Conservation (phyloP, 495 filamentous ascomycete genomes). For the Penicillium chermesinum region DNA sequence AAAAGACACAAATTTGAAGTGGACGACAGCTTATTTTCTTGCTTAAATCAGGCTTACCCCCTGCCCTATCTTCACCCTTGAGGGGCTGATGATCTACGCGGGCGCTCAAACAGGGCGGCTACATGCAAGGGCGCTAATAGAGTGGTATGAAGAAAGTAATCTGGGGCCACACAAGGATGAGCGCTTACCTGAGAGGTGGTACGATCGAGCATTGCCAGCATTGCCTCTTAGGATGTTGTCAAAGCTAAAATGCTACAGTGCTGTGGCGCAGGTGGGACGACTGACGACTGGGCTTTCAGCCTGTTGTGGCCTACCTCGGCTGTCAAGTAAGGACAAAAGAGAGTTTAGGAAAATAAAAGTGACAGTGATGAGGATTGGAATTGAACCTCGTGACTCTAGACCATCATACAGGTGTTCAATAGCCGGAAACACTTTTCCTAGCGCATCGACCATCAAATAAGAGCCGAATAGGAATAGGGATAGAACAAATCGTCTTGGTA, state of each 20-base stretch:
- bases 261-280: background rate
- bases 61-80: slow-evolving; percentile 3
- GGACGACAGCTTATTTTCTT: background rate
- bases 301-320: background rate
- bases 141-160: too few species aligned
- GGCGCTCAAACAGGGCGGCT: slow-evolving; percentile 4
- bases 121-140: slow-evolving; percentile 13
- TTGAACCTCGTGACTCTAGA: slow-evolving; percentile 13
- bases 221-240: too few species aligned
- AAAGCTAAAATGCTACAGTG: too few species aligned
- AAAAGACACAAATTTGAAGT: background rate
- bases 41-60: background rate
- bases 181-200: too few species aligned
- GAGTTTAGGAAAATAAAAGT: background rate
- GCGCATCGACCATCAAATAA: slow-evolving; percentile 24
- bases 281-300: background rate
- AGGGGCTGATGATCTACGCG: slow-evolving; percentile 7
- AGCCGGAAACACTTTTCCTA: slow-evolving; percentile 11
- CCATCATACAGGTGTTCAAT: slow-evolving; percentile 8
- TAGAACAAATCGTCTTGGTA: slow-evolving; percentile 37
- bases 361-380: background rate
- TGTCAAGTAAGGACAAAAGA: background rate
- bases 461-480: slow-evolving; percentile 28
- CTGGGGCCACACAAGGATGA: too few species aligned
- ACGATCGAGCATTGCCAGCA: too few species aligned